phyloP scores from a whole-genome alignment of 108 stramenopile genomes.

The Chaetoceros tenuissimus region DNA sequence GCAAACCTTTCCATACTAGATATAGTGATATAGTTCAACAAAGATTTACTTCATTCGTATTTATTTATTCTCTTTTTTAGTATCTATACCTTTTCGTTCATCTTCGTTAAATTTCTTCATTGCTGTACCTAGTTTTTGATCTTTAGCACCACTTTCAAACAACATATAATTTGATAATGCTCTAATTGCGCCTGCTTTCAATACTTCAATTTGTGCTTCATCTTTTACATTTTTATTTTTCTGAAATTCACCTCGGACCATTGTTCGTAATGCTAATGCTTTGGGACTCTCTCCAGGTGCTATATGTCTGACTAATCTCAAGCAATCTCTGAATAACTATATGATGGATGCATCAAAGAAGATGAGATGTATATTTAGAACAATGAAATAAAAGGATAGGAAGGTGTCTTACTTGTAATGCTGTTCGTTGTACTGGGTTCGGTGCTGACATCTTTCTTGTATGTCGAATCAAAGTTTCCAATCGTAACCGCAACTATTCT shows the following conservation, averaged over 20 bases:
- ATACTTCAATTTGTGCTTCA: slow-evolving; percentile 37
- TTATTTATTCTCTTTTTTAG: not conserved
- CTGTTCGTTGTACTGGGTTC: not conserved
- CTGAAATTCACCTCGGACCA: slow-evolving; percentile 58
- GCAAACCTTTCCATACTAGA: no score
- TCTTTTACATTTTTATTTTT: slow-evolving; percentile 30
- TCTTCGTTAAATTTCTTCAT: slow-evolving; percentile 18
- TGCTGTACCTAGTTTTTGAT: slow-evolving; percentile 37
- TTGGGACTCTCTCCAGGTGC: slow-evolving; percentile 74
- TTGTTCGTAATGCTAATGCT: slow-evolving; percentile 55
- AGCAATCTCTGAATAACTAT: slow-evolving; percentile 76
- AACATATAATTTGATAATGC: slow-evolving; percentile 84
- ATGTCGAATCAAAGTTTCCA: no score
- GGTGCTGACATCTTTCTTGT: not conserved
- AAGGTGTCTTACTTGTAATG: not conserved
- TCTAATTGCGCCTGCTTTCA: slow-evolving; percentile 69
- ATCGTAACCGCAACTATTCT: no score
- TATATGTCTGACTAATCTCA: slow-evolving; percentile 65
- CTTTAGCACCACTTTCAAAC: slow-evolving; percentile 64
- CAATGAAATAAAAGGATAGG: no score
- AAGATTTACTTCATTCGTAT: not conserved
- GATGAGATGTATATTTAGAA: no score
- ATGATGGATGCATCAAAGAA: no score
- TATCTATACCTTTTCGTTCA: not conserved
- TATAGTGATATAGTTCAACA: no score